Evolutionary conservation across 139 green algal genomes (phyloP).

Genomic region (Mesotaenium endlicherianum): DNA sequence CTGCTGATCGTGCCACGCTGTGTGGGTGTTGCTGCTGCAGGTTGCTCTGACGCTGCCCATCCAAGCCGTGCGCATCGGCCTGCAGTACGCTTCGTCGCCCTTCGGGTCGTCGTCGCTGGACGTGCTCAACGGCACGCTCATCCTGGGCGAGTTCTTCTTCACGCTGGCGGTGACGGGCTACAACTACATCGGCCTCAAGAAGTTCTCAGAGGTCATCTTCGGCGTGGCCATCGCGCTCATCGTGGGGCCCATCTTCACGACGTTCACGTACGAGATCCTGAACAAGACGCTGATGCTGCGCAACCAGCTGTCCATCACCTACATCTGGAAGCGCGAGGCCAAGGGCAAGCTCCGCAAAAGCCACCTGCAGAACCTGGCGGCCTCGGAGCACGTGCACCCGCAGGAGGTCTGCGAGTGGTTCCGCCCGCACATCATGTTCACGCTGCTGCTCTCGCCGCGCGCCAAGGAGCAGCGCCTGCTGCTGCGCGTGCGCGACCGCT

Average conservation of each 20-base stretch:
- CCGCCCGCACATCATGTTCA: slow-evolving; percentile 1
- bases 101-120: background rate
- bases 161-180: background rate
- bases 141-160: background rate
- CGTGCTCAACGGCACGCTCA: background rate
- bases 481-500: background rate
- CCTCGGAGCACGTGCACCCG: background rate
- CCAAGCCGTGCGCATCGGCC: slow-evolving; percentile 1
- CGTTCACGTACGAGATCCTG: background rate
- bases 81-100: slow-evolving; percentile 1
- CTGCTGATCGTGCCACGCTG: no score
- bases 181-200: background rate
- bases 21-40: no score
- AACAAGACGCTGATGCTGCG: background rate
- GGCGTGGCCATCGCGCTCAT: background rate
- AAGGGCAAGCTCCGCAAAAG: background rate
- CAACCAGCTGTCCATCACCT: background rate
- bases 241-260: background rate
- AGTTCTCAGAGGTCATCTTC: background rate
- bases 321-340: background rate
- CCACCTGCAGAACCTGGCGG: background rate
- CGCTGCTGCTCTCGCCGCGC: background rate
- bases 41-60: slow-evolving; percentile 9
- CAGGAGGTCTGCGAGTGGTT: background rate
- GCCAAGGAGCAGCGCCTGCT: background rate